phyloP scores from a whole-genome alignment of 2,329 filamentous ascomycete species.

The Aspergillus nomiae region DNA sequence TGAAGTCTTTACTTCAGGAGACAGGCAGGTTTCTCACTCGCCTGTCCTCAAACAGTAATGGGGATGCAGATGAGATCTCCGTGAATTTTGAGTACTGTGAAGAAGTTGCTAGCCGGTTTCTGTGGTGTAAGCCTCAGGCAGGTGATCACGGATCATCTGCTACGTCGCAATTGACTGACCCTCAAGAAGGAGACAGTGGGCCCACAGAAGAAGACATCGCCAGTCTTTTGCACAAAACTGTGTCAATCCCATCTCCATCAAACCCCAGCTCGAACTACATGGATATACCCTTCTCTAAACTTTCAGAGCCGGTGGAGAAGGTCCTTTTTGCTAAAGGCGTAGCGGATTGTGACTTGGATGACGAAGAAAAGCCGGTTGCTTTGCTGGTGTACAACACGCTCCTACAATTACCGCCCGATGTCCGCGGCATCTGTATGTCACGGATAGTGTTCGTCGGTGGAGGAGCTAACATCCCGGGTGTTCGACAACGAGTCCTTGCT shows the following conservation, averaged over 20 bases:
- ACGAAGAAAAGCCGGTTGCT: slow-evolving; percentile 80
- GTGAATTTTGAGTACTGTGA: slow-evolving; percentile 79
- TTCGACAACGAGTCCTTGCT: slow-evolving; percentile 74
- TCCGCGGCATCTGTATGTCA: slow-evolving; percentile 82
- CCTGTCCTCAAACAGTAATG: slow-evolving; percentile 24
- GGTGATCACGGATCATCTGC: background rate
- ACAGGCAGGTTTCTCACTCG: slow-evolving; percentile 55
- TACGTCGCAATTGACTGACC: background rate
- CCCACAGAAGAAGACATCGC: background rate
- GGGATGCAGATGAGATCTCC: slow-evolving; percentile 41
- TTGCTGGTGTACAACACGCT: slow-evolving; percentile 75
- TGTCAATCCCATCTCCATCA: slow-evolving; percentile 49
- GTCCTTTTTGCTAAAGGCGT: slow-evolving; percentile 67
- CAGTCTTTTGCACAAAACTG: slow-evolving; percentile 34
- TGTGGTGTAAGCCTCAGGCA: slow-evolving; percentile 66
- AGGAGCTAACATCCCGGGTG: slow-evolving; percentile 73
- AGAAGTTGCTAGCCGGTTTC: slow-evolving; percentile 71
- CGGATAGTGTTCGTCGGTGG: slow-evolving; percentile 86
- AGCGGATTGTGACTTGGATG: slow-evolving; percentile 67
- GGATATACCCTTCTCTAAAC: slow-evolving; percentile 66
- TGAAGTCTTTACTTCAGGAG: slow-evolving; percentile 69
- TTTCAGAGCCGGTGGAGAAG: slow-evolving; percentile 74
- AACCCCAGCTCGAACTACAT: slow-evolving; percentile 48
- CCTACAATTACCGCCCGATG: slow-evolving; percentile 75
- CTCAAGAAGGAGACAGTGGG: slow-evolving; percentile 1